A percentile compares a stretch with the other conserved stretches of the same genome.
phyloP scores from a whole-genome alignment of 345 rosid genomes.

The Diplotaxis tenuifolia region DNA sequence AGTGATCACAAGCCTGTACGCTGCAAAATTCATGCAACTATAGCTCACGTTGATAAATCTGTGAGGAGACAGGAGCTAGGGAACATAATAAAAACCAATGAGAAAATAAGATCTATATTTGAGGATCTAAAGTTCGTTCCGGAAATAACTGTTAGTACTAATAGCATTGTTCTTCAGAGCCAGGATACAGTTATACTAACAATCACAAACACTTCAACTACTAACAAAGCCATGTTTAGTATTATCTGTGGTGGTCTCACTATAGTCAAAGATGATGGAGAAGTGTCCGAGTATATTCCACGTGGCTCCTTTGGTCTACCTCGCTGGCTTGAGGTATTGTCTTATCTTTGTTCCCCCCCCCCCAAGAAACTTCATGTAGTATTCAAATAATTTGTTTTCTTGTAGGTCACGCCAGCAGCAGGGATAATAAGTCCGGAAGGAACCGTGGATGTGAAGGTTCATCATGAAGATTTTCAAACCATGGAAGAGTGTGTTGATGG shows the following conservation, averaged over 20 bases:
- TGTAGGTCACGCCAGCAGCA: slow-evolving; percentile 73
- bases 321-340: slow-evolving; percentile 89
- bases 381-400: neutral
- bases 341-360: neutral
- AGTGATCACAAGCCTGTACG: slow-evolving; percentile 98
- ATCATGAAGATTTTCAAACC: slow-evolving; percentile 72
- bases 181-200: slow-evolving; percentile 67
- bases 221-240: slow-evolving; percentile 55
- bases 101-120: slow-evolving; percentile 48
- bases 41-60: slow-evolving; percentile 85
- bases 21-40: slow-evolving; percentile 70
- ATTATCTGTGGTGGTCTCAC: slow-evolving; percentile 62
- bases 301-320: slow-evolving; percentile 82
- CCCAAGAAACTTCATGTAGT: neutral
- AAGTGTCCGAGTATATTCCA: slow-evolving; percentile 47
- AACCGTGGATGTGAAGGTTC: slow-evolving; percentile 59
- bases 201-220: slow-evolving; percentile 61
- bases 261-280: slow-evolving; percentile 55
- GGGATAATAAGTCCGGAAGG: slow-evolving; percentile 71
- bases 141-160: slow-evolving; percentile 58
- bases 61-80: slow-evolving; percentile 79
- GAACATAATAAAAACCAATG: slow-evolving; percentile 55
- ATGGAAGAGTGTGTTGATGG: slow-evolving; percentile 83
- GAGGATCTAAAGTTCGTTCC: slow-evolving; percentile 59
- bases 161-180: slow-evolving; percentile 66